These are phyloP conservation scores for Suaeda aralocaspica DNA, from an alignment of 148 eudicot species.

Conservation along the genomic window DNA sequence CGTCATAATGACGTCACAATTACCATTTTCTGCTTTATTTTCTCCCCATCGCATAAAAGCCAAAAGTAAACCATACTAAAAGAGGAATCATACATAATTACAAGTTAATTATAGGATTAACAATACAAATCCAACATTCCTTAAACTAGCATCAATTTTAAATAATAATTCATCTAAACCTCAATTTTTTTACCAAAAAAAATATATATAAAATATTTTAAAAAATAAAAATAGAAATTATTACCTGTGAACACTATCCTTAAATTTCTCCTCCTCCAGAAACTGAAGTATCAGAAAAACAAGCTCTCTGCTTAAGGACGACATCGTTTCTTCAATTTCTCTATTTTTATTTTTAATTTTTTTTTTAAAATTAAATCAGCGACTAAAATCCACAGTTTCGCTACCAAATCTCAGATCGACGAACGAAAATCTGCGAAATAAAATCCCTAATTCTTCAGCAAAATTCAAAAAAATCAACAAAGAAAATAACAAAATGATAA, in stretches of 20 bases:
- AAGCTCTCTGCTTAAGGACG: constrained; percentile 85
- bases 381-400: neutral
- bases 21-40: constrained; percentile 6
- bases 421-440: constrained; percentile 1
- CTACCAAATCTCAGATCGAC: constrained; percentile 35
- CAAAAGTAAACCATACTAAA: constrained; percentile 26
- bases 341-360: too few relatives aligned
- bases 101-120: neutral
- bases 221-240: constrained; percentile 12
- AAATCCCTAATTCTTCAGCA: constrained; percentile 30
- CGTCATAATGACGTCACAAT: constrained; percentile 26
- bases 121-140: neutral
- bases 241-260: constrained; percentile 80
- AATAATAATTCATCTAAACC: neutral
- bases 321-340: constrained; percentile 41
- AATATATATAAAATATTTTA: neutral
- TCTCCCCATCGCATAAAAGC: constrained; percentile 26
- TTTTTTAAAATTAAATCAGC: neutral
- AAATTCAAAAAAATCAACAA: neutral
- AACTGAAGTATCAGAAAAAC: constrained; percentile 89
- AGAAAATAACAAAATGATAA: neutral
- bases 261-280: constrained; percentile 94
- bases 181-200: too few relatives aligned
- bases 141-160: neutral
- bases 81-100: constrained; percentile 18